Conservation (phyloP, 2,329 filamentous ascomycete genomes). For the Reticulascus tulasneorum region DNA sequence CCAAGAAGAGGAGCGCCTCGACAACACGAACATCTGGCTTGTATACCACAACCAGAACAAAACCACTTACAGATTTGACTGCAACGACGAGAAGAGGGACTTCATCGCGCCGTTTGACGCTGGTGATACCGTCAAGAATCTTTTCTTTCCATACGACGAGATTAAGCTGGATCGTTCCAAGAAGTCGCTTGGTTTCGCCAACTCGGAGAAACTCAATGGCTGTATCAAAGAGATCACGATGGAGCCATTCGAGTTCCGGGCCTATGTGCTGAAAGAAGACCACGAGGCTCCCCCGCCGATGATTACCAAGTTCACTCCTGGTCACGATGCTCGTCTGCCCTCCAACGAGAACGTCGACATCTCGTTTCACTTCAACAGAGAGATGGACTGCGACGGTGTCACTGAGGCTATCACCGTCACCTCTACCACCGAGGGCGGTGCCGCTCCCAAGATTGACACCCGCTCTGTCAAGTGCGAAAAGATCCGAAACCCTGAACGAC, state of each 20-base stretch:
- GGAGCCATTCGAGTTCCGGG: slow-evolving; percentile 53
- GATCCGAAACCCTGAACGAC: slow-evolving; percentile 22
- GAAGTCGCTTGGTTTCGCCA: slow-evolving; percentile 41
- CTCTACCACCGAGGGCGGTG: slow-evolving; percentile 47
- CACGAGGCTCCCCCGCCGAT: slow-evolving; percentile 51
- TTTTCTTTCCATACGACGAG: slow-evolving; percentile 60
- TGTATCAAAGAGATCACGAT: slow-evolving; percentile 51
- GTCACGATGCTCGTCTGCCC: slow-evolving; percentile 54
- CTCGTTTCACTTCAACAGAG: slow-evolving; percentile 53
- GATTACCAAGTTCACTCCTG: slow-evolving; percentile 57
- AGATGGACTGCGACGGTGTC: slow-evolving; percentile 58
- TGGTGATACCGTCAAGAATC: slow-evolving; percentile 54
- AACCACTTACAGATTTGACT: slow-evolving; percentile 54
- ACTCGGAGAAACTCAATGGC: slow-evolving; percentile 45
- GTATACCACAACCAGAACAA: slow-evolving; percentile 48
- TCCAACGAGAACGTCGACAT: slow-evolving; percentile 36
- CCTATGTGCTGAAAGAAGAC: slow-evolving; percentile 49
- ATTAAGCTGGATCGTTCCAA: slow-evolving; percentile 43
- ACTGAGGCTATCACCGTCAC: slow-evolving; percentile 44
- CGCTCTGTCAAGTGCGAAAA: slow-evolving; percentile 42
- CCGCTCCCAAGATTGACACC: slow-evolving; percentile 37
- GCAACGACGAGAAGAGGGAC: slow-evolving; percentile 37
- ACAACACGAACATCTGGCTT: slow-evolving; percentile 45
- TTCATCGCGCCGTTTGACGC: slow-evolving; percentile 54
- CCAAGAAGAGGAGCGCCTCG: slow-evolving; percentile 50